Evolutionary conservation across 1,284 basidiomycete species (phyloP), one percentile per base, ranked within the genome.

Genomic region (Rhodotorula sp.): DNA sequence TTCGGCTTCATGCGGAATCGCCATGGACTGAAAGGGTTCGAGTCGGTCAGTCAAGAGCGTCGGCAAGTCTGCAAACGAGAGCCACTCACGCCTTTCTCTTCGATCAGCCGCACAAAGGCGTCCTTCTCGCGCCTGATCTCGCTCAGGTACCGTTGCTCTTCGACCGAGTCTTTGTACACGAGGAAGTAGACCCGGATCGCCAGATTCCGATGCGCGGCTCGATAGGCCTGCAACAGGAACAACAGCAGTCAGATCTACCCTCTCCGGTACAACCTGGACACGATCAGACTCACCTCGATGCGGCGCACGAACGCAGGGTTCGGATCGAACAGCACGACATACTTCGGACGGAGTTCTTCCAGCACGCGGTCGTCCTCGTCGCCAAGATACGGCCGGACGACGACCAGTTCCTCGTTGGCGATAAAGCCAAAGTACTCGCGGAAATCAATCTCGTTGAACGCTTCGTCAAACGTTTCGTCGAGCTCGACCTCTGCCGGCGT

Each of bases 321-420:
- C 1, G 96, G 94, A 79, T 99, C 97, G 79, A 91, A 95, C 90
- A 98, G 91, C 59, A 98, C 88, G 65, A 97, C 89, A 79, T 94
- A 97, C 68, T 91, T 88, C 3, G 97, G 97, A 69, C 90, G 86
- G 3, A 98, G 85, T 80, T 99, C 96, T 67, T 90, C 87, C 46
- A 99, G 84, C 62, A 97, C 83, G 56, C 89, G 86, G 80, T 99
- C 96, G 79, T 99, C 96, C 8, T 90, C 88, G 78, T 98, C 96
- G 59, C 94, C 94, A 0, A 91, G 89, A 79, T 96, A 99, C 0
- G 92, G 87, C 1, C 94, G 87, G 39, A 99, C 87, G 26, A 98
- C 83, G 21, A 98, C 89, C 0, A 91, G 89, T 75, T 96, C 88
- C 75, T 91, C 88, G 0, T 91, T 88, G 4, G 86, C 82, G 34